Evolutionary conservation across 1,284 basidiomycete genomes (phyloP).

Genomic region (Serendipita sp.): DNA sequence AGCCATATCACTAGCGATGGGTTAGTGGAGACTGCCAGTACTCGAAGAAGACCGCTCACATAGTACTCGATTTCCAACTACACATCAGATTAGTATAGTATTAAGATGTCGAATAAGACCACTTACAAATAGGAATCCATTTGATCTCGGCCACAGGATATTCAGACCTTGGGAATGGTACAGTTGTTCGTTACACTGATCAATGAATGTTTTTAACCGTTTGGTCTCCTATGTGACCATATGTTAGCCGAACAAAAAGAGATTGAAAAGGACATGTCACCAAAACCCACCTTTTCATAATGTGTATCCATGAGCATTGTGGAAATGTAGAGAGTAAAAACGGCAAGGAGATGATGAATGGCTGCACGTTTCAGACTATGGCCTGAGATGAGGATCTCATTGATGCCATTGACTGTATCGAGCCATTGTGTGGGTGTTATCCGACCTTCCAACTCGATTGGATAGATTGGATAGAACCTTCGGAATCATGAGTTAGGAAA

Average conservation of each 20-base stretch:
- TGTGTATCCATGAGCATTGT: constrained; percentile 48
- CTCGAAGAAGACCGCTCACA: not conserved
- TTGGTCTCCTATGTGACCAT: constrained; percentile 52
- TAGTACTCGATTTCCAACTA: constrained; percentile 74
- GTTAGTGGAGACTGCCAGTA: not conserved
- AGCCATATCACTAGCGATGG: not conserved
- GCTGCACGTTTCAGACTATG: constrained; percentile 51
- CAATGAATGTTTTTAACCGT: constrained; percentile 44
- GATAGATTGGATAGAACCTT: constrained; percentile 58
- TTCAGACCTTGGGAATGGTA: constrained; percentile 74
- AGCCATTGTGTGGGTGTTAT: constrained; percentile 72
- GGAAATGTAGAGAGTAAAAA: constrained; percentile 62
- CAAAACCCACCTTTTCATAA: constrained; percentile 50
- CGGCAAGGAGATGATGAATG: constrained; percentile 53
- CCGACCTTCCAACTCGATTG: constrained; percentile 71
- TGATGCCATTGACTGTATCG: constrained; percentile 72
- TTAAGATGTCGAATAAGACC: constrained; percentile 3
- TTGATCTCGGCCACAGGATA: constrained; percentile 62
- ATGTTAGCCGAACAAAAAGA: not conserved
- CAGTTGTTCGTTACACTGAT: constrained; percentile 46
- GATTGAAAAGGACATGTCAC: not conserved
- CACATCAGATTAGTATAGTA: not conserved
- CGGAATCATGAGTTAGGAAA: not conserved
- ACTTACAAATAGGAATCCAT: constrained; percentile 73
- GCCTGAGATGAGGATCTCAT: constrained; percentile 66